A percentile compares a stretch with the other conserved stretches of the same genome.
Conservation (phyloP, 129 eudicot genomes). For the Artemisia tridentata region DNA sequence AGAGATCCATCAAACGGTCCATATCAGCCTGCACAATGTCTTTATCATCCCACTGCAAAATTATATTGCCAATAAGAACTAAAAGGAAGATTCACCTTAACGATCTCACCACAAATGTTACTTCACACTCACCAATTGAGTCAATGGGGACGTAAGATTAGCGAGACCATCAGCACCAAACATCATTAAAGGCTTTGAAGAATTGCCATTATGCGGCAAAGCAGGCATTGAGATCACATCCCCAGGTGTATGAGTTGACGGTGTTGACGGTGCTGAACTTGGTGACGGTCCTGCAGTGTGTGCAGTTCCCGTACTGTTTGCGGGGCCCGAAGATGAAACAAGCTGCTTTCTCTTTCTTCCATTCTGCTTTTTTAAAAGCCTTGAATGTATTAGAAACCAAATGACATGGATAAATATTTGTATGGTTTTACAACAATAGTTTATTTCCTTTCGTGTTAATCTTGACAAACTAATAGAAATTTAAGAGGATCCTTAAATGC, state of each 20-base stretch:
- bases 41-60: slow-evolving; percentile 81
- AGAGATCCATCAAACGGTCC: no score
- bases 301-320: no score
- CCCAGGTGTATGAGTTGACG: no score
- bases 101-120: slow-evolving; percentile 8
- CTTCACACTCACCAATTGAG: slow-evolving; percentile 74
- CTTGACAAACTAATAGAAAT: not conserved
- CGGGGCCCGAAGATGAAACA: no score
- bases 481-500: not conserved
- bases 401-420: not conserved
- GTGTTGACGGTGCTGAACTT: no score
- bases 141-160: slow-evolving; percentile 83
- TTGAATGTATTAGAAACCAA: slow-evolving; percentile 36
- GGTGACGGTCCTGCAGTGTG: no score
- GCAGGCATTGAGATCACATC: no score
- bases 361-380: no score
- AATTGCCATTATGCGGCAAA: no score
- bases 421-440: not conserved
- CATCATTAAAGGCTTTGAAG: no score
- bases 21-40: no score
- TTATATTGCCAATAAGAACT: slow-evolving; percentile 32
- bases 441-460: not conserved
- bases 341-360: no score
- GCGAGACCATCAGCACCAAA: slow-evolving; percentile 77
- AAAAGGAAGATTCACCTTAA: slow-evolving; percentile 14